Conservation (phyloP, 2,329 filamentous ascomycete species). For the Fusarium sp. region DNA sequence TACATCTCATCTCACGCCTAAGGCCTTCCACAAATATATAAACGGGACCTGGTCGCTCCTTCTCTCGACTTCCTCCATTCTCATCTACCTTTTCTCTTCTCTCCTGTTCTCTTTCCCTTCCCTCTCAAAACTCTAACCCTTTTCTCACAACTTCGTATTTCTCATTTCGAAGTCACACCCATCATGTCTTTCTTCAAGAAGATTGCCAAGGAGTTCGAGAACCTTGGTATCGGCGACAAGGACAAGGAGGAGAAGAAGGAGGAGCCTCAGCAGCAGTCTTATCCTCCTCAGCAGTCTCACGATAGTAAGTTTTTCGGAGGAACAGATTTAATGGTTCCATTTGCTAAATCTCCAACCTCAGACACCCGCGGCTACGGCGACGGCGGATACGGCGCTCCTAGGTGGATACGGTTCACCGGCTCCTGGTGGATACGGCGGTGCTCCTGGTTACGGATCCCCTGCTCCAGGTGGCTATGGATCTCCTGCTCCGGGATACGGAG, state of each 20-base stretch:
- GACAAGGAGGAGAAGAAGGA: slow-evolving; percentile 48
- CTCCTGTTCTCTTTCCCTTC: slow-evolving; percentile 3
- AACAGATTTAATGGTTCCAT: not conserved
- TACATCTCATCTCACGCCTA: slow-evolving; percentile 17
- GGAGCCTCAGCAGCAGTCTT: slow-evolving; percentile 22
- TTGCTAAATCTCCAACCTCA: slow-evolving; percentile 24
- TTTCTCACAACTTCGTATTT: slow-evolving; percentile 14
- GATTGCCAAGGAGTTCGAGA: slow-evolving; percentile 60
- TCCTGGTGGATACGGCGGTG: slow-evolving; percentile 38
- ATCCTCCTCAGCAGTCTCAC: slow-evolving; percentile 29
- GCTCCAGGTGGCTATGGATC: slow-evolving; percentile 40
- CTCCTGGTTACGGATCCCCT: slow-evolving; percentile 42
- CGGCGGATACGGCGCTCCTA: slow-evolving; percentile 54
- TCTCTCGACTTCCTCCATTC: slow-evolving; percentile 15
- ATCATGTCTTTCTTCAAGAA: slow-evolving; percentile 62
- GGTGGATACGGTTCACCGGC: slow-evolving; percentile 41
- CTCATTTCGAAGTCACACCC: slow-evolving; percentile 25
- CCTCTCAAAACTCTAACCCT: slow-evolving; percentile 1
- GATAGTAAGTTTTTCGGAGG: slow-evolving; percentile 40
- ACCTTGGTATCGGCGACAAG: slow-evolving; percentile 61
- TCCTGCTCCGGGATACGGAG: slow-evolving; percentile 24
- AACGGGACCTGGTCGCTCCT: slow-evolving; percentile 26
- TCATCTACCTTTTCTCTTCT: slow-evolving; percentile 10
- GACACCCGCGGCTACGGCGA: slow-evolving; percentile 47
- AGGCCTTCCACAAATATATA: slow-evolving; percentile 36